Evolutionary conservation across 2,329 filamentous ascomycete genomes (phyloP).

Genomic region (Zasmidium angulare): DNA sequence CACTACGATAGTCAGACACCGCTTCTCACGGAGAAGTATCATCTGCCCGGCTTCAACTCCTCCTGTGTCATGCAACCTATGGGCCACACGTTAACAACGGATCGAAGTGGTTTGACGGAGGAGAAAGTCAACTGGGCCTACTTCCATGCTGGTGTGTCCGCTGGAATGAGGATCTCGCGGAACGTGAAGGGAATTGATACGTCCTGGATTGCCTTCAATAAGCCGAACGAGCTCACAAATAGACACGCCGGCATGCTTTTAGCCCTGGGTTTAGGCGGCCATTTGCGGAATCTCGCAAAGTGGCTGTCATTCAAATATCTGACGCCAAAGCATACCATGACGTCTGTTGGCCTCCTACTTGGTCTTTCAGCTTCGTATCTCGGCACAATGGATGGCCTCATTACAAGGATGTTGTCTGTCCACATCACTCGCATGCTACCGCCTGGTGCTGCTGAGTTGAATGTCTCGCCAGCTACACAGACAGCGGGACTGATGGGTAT

Average conservation of each 20-base stretch:
- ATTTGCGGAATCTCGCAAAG: slow-evolving; percentile 90
- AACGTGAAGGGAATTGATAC: slow-evolving; percentile 93
- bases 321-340: slow-evolving; percentile 99
- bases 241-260: slow-evolving; percentile 93
- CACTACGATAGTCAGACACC: slow-evolving; percentile 86
- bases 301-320: slow-evolving; percentile 99
- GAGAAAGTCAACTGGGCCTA: slow-evolving; percentile 99
- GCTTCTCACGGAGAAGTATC: slow-evolving; percentile 86
- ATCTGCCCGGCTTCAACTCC: slow-evolving; percentile 85
- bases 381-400: slow-evolving; percentile 94
- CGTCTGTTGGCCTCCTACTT: slow-evolving; percentile 89
- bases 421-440: slow-evolving; percentile 95
- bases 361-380: slow-evolving; percentile 91
- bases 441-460: slow-evolving; percentile 86
- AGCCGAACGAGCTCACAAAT: slow-evolving; percentile 87
- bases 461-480: slow-evolving; percentile 87
- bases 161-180: slow-evolving; percentile 84
- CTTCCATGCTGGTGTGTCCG: slow-evolving; percentile 95
- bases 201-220: slow-evolving; percentile 98
- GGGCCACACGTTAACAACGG: slow-evolving; percentile 89
- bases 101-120: slow-evolving; percentile 82
- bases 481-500: slow-evolving; percentile 98
- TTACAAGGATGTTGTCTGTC: slow-evolving; percentile 88
- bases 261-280: slow-evolving; percentile 87
- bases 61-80: slow-evolving; percentile 89